phyloP scores from a whole-genome alignment of 805 yeast species.

The Yarrowia bubula region DNA sequence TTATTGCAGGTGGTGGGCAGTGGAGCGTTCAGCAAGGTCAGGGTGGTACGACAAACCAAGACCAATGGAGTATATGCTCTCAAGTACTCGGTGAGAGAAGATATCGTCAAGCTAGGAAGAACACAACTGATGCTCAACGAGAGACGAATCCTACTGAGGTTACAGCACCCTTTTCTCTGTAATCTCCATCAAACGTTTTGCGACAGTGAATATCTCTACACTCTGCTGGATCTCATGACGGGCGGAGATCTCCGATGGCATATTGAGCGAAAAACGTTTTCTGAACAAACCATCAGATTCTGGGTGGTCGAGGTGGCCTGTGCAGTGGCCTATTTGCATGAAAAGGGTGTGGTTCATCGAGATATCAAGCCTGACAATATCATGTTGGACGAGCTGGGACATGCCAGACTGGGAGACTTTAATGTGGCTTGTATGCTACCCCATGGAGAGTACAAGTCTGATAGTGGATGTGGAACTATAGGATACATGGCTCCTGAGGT shows the following conservation, averaged over 20 bases:
- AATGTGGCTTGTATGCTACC: conserved; percentile 66
- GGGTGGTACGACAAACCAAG: conserved; percentile 41
- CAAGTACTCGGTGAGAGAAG: conserved; percentile 85
- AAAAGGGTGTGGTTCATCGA: conserved; percentile 61
- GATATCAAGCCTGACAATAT: conserved; percentile 72
- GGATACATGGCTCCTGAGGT: conserved; percentile 78
- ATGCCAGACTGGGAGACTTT: conserved; percentile 50
- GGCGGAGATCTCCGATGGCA: conserved; percentile 86
- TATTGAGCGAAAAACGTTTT: conserved; percentile 60
- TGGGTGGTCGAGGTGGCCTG: conserved; percentile 86
- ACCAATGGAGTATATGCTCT: conserved; percentile 60
- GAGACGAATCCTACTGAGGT: conserved; percentile 78
- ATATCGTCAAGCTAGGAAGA: conserved; percentile 89
- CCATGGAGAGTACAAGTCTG: conserved; percentile 42
- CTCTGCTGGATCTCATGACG: conserved; percentile 90
- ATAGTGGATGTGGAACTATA: conserved; percentile 63
- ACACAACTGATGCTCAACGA: conserved; percentile 95
- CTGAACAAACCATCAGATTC: conserved; percentile 72
- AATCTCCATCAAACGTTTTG: conserved; percentile 91
- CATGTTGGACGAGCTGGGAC: conserved; percentile 62
- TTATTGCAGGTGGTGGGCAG: conserved; percentile 67
- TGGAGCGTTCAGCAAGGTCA: conserved; percentile 83
- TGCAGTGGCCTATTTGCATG: conserved; percentile 65
- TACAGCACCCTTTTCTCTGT: conserved; percentile 92
- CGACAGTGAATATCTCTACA: conserved; percentile 80